phyloP scores from a whole-genome alignment of 768 basidiomycete species.

The Mycena indigotica region DNA sequence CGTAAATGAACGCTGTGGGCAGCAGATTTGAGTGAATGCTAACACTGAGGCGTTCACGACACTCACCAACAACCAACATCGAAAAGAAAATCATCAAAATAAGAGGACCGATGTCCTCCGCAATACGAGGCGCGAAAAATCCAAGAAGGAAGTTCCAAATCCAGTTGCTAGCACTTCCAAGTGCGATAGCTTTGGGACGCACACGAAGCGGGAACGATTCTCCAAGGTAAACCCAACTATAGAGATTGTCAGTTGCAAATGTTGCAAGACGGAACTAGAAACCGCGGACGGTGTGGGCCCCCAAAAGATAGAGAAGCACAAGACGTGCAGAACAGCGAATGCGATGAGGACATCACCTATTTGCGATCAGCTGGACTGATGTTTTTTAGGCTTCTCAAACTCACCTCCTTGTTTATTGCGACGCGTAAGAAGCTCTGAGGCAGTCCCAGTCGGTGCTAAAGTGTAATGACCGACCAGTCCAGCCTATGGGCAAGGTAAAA shows the following conservation, averaged over 20 bases:
- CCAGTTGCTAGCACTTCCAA: slow-evolving; percentile 70
- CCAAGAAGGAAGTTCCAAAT: slow-evolving; percentile 77
- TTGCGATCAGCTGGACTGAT: too few species aligned
- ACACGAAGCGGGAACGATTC: slow-evolving; percentile 84
- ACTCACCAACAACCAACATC: slow-evolving; percentile 58
- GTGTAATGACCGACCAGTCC: slow-evolving; percentile 73
- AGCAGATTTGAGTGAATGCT: not conserved
- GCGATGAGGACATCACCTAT: slow-evolving; percentile 67
- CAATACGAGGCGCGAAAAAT: slow-evolving; percentile 73
- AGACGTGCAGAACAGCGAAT: slow-evolving; percentile 78
- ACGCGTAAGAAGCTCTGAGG: slow-evolving; percentile 48
- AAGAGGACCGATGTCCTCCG: slow-evolving; percentile 65
- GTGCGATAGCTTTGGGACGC: slow-evolving; percentile 74
- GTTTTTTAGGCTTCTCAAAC: too few species aligned
- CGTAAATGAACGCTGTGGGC: slow-evolving; percentile 55
- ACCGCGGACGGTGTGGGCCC: slow-evolving; percentile 61
- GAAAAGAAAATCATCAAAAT: slow-evolving; percentile 79
- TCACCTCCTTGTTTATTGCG: slow-evolving; percentile 57
- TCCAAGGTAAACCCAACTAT: slow-evolving; percentile 70
- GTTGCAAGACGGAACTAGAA: too few species aligned
- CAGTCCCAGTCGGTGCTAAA: slow-evolving; percentile 56
- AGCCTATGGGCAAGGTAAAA: slow-evolving; percentile 41
- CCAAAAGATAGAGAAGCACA: slow-evolving; percentile 74
- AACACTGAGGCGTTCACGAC: not conserved
- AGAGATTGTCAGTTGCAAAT: not conserved